phyloP scores from a whole-genome alignment of 2,329 filamentous ascomycete species.

The Fusarium sp. region DNA sequence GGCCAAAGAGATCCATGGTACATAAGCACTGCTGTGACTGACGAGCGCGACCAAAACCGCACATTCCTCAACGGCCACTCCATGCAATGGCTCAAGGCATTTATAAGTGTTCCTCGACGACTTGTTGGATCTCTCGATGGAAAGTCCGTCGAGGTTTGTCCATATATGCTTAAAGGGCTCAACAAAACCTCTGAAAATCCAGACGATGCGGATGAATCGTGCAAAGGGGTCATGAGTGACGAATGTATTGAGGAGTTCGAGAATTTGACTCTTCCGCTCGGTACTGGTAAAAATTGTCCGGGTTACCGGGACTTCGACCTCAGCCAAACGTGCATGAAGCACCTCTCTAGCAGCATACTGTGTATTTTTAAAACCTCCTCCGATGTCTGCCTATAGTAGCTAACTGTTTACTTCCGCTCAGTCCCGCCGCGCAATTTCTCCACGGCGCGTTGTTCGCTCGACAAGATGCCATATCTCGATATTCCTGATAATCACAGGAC shows the following conservation, averaged over 20 bases:
- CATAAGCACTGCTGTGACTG: neutral
- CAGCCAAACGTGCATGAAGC: neutral
- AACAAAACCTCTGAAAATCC: neutral
- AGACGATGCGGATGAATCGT: neutral
- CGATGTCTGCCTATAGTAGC: accelerated
- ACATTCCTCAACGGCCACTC: neutral
- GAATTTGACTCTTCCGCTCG: accelerated
- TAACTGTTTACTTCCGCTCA: neutral
- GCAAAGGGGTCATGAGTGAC: neutral
- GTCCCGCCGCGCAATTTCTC: neutral
- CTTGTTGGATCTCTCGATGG: neutral
- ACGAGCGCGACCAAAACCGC: neutral
- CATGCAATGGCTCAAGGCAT: accelerated
- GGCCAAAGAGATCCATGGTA: neutral
- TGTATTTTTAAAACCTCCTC: neutral
- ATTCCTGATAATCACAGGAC: neutral
- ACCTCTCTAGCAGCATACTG: too few relatives aligned
- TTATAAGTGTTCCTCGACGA: neutral
- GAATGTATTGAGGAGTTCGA: neutral
- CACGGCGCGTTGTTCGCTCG: neutral
- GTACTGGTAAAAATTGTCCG: accelerated
- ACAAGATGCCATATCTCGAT: neutral
- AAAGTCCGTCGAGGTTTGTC: neutral
- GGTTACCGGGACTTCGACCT: accelerated
- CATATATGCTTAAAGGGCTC: neutral